Evolutionary conservation across 1,284 basidiomycete genomes (phyloP).

Genomic region (Cutaneotrichosporon sp.): DNA sequence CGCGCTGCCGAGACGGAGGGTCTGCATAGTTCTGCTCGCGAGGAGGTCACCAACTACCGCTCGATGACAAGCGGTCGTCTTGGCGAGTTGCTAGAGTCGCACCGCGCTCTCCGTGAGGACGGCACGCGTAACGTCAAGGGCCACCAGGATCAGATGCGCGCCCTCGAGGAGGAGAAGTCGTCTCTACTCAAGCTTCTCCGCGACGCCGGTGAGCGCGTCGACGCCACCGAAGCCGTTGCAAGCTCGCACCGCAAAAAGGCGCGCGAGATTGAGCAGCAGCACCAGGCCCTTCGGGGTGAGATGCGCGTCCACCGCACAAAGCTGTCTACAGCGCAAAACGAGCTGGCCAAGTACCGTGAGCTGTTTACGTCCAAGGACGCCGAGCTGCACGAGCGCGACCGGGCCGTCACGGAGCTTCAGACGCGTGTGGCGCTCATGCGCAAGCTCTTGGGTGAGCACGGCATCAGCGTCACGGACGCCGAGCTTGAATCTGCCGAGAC

Average conservation of each 20-base stretch:
- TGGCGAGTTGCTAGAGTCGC: constrained; percentile 75
- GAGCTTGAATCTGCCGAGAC: constrained; percentile 50
- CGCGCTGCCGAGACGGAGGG: constrained; percentile 72
- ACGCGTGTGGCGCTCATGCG: constrained; percentile 70
- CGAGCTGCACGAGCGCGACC: constrained; percentile 62
- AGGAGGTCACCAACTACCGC: constrained; percentile 81
- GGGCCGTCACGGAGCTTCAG: constrained; percentile 66
- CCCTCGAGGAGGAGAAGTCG: constrained; percentile 69
- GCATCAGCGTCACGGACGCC: constrained; percentile 68
- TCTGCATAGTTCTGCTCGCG: constrained; percentile 78
- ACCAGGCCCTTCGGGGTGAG: constrained; percentile 67
- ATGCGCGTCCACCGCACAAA: constrained; percentile 72
- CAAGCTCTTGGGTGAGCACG: constrained; percentile 69
- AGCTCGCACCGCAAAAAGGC: constrained; percentile 63
- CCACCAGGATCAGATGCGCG: constrained; percentile 72
- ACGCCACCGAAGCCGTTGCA: constrained; percentile 65
- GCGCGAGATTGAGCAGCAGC: constrained; percentile 65
- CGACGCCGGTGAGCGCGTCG: constrained; percentile 66
- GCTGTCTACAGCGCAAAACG: constrained; percentile 65
- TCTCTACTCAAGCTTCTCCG: constrained; percentile 71
- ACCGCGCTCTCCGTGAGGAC: constrained; percentile 71
- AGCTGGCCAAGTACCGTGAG: constrained; percentile 66
- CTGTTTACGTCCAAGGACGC: constrained; percentile 65
- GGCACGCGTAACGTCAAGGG: constrained; percentile 68
- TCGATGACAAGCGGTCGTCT: constrained; percentile 75